phyloP scores from a whole-genome alignment of 106 monocot genomes.

The Agapanthus africanus region DNA sequence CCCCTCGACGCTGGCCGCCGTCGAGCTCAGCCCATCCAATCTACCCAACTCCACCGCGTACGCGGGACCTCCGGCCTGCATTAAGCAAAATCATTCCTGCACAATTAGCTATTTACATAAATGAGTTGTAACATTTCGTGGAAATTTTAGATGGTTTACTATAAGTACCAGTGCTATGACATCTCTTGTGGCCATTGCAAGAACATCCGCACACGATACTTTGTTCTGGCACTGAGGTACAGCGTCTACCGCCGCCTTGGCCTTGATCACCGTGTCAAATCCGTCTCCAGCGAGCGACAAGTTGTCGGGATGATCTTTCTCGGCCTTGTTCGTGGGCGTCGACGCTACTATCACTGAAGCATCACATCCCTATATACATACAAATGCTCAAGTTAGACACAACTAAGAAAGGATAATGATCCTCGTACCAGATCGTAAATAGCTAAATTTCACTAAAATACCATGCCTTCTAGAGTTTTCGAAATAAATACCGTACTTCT shows the following conservation, averaged over 20 bases:
- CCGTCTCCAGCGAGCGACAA: constrained; percentile 49
- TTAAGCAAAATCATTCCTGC: neutral
- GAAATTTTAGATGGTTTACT: too few species aligned
- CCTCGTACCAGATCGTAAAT: too few species aligned
- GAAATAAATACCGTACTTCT: too few species aligned
- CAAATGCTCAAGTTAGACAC: neutral
- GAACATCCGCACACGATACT: constrained; percentile 61
- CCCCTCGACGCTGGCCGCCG: constrained; percentile 57
- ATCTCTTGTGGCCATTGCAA: constrained; percentile 49
- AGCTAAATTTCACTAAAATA: too few species aligned
- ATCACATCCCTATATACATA: constrained; percentile 38
- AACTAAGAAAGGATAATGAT: neutral
- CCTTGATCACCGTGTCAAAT: constrained; percentile 57
- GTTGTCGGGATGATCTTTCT: constrained; percentile 40
- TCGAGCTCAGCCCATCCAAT: constrained; percentile 67
- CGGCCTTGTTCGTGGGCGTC: constrained; percentile 29
- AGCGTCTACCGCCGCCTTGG: constrained; percentile 53
- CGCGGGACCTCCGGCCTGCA: constrained; percentile 64
- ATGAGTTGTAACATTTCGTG: too few species aligned
- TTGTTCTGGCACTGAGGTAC: constrained; percentile 30
- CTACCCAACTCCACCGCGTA: constrained; percentile 83
- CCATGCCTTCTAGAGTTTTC: too few species aligned
- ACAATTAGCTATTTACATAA: neutral
- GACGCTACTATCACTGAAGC: constrained; percentile 40
- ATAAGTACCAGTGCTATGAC: constrained; percentile 40